A percentile compares a stretch with the other conserved stretches of the same genome.
These are phyloP conservation scores for Psidium friedrichsthalianum DNA, from an alignment of 345 rosid genomes.

Conservation along the genomic window DNA sequence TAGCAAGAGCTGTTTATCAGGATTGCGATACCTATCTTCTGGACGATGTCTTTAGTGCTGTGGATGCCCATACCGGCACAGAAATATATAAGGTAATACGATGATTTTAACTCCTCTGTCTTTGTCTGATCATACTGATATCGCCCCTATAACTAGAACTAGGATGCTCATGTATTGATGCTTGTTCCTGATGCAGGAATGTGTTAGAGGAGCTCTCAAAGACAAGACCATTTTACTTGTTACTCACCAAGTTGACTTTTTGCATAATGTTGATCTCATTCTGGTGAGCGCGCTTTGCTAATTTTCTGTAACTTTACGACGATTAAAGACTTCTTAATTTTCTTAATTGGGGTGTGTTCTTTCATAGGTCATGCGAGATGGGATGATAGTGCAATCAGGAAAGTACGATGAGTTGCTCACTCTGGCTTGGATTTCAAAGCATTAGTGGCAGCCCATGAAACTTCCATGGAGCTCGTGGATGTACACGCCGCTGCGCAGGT, in stretches of 20 bases:
- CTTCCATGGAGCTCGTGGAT: conserved; percentile 82
- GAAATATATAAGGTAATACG: conserved; percentile 67
- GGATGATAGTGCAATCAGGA: conserved; percentile 80
- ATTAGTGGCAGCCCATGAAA: conserved; percentile 77
- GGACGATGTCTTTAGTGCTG: conserved; percentile 92
- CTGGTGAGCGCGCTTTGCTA: conserved; percentile 24
- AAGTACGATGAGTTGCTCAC: conserved; percentile 49
- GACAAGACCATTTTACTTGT: conserved; percentile 83
- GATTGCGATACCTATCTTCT: conserved; percentile 83
- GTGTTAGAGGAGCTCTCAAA: conserved; percentile 78
- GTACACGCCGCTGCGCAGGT: conserved; percentile 9
- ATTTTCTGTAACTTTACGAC: not conserved
- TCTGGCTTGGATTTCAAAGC: conserved; percentile 64
- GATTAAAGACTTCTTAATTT: not conserved
- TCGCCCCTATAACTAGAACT: not conserved
- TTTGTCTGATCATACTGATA: not conserved
- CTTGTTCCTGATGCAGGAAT: conserved; percentile 38
- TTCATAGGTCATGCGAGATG: conserved; percentile 84
- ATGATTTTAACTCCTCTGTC: not conserved
- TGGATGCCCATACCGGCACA: conserved; percentile 96
- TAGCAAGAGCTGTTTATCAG: conserved; percentile 89
- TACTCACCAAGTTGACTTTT: conserved; percentile 94
- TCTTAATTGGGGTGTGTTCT: not conserved
- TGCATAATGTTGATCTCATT: conserved; percentile 77
- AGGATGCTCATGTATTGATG: not conserved